Evolutionary conservation across 2,329 filamentous ascomycete genomes (phyloP).

Genomic region (Aspergillus brunneoviolaceus): DNA sequence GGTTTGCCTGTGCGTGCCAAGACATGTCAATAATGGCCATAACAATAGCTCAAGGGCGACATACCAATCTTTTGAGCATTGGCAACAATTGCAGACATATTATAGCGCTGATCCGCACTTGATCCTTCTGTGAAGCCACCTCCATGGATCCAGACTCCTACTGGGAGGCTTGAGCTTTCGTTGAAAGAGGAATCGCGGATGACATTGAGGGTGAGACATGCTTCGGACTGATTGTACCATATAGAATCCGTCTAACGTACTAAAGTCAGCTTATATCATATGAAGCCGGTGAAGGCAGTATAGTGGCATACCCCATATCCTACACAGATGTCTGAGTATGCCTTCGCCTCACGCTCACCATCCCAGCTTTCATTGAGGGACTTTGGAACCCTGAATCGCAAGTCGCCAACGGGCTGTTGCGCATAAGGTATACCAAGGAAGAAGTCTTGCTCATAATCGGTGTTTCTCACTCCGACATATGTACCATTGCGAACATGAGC

Average conservation of each 20-base stretch:
- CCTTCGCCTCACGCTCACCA: constrained; percentile 42
- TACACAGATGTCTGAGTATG: constrained; percentile 50
- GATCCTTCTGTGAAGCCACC: constrained; percentile 55
- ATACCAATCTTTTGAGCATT: constrained; percentile 50
- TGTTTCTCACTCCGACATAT: constrained; percentile 45
- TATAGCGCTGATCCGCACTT: constrained; percentile 58
- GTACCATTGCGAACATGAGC: constrained; percentile 49
- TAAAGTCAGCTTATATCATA: neutral
- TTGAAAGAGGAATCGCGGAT: constrained; percentile 50
- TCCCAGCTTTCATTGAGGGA: constrained; percentile 50
- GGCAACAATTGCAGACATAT: constrained; percentile 60
- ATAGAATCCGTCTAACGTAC: constrained; percentile 32
- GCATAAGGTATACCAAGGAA: constrained; percentile 60
- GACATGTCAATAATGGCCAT: neutral
- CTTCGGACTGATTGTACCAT: constrained; percentile 47
- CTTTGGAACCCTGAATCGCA: constrained; percentile 55
- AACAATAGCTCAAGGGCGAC: neutral
- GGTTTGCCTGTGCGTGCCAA: constrained; percentile 41
- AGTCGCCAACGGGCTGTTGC: constrained; percentile 52
- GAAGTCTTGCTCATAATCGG: constrained; percentile 49
- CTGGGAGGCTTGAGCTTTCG: constrained; percentile 48
- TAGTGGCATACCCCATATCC: constrained; percentile 49
- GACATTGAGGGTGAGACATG: constrained; percentile 64
- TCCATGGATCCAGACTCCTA: constrained; percentile 62
- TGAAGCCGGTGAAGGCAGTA: neutral